These are phyloP conservation scores for Solanum piurae DNA, from an alignment of 257 asterid species.

Conservation along the genomic window DNA sequence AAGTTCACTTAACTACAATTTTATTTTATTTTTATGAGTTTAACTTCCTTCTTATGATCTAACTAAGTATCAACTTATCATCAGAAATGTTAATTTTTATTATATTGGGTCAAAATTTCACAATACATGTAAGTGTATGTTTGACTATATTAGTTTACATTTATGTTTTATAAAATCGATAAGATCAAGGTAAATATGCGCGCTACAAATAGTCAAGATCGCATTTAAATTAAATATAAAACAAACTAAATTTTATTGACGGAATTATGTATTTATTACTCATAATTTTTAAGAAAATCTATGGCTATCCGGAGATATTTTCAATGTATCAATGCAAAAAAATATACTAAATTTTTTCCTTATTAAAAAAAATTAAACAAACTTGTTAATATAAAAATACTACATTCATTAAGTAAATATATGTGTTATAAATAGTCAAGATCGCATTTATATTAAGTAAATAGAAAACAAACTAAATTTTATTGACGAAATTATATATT, in stretches of 20 bases:
- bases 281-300: not conserved
- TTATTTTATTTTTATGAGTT: not conserved
- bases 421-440: not conserved
- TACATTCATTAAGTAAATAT: not conserved
- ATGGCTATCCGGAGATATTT: not conserved
- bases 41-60: not conserved
- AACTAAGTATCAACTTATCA: not conserved
- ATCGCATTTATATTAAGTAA: not conserved
- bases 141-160: not conserved
- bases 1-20: not conserved
- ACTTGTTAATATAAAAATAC: not conserved
- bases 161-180: not conserved
- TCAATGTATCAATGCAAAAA: conserved; percentile 5
- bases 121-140: not conserved
- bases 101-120: not conserved
- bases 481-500: not conserved
- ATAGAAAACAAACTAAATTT: not conserved
- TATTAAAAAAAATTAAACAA: too few species aligned
- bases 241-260: not conserved
- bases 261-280: not conserved
- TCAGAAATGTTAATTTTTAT: not conserved
- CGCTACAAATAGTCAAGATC: not conserved
- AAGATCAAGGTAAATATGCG: not conserved
- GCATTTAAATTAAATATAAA: not conserved
- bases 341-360: not conserved